A percentile compares a stretch with the other conserved stretches of the same genome.
phyloP scores from a whole-genome alignment of 768 basidiomycete species.

The Suillus plorans region DNA sequence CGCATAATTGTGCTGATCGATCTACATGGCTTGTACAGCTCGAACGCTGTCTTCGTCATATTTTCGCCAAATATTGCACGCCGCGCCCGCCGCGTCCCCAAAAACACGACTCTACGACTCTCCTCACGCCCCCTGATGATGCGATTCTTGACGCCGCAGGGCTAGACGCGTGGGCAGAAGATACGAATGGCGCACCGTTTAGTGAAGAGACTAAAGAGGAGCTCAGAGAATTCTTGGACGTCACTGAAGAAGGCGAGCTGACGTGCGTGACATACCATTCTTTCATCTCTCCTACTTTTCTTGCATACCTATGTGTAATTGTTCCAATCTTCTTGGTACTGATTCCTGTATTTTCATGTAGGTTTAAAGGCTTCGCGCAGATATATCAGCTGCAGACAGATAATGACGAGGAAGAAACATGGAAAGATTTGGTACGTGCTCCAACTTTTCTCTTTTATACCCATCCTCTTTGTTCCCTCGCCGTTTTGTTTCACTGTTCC shows the following conservation, averaged over 20 bases:
- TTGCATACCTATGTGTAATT: neutral
- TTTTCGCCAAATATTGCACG: conserved; percentile 77
- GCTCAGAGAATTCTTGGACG: conserved; percentile 72
- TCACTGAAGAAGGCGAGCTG: conserved; percentile 66
- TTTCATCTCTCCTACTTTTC: conserved; percentile 2
- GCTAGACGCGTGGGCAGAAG: conserved; percentile 72
- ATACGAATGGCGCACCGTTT: conserved; percentile 84
- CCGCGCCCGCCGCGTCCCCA: conserved; percentile 31
- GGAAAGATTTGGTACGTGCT: conserved; percentile 68
- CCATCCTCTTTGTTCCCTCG: neutral
- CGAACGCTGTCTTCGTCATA: conserved; percentile 68
- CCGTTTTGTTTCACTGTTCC: no score
- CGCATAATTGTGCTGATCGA: neutral
- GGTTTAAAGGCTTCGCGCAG: conserved; percentile 79
- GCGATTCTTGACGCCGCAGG: conserved; percentile 61
- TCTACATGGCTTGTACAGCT: conserved; percentile 40
- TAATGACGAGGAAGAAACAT: conserved; percentile 82
- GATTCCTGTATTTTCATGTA: conserved; percentile 22
- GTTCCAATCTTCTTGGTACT: neutral
- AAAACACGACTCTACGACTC: conserved; percentile 23
- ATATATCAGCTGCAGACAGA: conserved; percentile 86
- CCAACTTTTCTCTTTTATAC: neutral
- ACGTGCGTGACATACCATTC: conserved; percentile 50
- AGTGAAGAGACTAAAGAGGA: conserved; percentile 77
- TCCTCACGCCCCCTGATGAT: conserved; percentile 48